Evolutionary conservation across 2,329 filamentous ascomycete genomes (phyloP).

Genomic region (Talaromyces sp.): DNA sequence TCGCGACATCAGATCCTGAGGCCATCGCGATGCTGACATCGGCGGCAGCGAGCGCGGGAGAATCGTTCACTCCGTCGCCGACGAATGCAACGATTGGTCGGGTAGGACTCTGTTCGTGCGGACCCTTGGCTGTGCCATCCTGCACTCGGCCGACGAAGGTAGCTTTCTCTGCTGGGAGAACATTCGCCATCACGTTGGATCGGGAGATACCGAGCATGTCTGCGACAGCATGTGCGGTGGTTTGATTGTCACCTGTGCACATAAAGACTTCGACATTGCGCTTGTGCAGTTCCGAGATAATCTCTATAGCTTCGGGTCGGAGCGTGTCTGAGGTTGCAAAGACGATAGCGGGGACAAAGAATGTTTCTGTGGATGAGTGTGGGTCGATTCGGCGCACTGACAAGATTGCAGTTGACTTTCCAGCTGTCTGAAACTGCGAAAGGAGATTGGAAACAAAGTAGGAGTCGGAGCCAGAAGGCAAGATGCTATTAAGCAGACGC

Average conservation of each 20-base stretch:
- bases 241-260: conserved; percentile 88
- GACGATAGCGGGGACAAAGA: conserved; percentile 59
- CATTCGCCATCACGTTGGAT: conserved; percentile 79
- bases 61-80: conserved; percentile 85
- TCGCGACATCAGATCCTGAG: conserved; percentile 78
- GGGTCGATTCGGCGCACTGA: conserved; percentile 36
- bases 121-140: conserved; percentile 16
- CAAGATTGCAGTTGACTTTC: conserved; percentile 50
- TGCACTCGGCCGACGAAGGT: conserved; percentile 46
- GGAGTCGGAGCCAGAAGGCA: conserved; percentile 34
- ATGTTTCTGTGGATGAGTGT: conserved; percentile 14
- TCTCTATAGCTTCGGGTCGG: conserved; percentile 68
- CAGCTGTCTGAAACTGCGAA: conserved; percentile 43
- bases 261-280: conserved; percentile 80
- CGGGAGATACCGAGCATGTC: conserved; percentile 71
- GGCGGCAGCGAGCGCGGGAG: conserved; percentile 75
- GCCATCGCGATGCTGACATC: conserved; percentile 84
- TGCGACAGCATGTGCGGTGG: conserved; percentile 80
- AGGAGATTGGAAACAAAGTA: conserved; percentile 39
- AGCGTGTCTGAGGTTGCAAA: conserved; percentile 82
- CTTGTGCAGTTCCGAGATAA: conserved; percentile 66
- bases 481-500: conserved; percentile 46
- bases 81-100: conserved; percentile 75
- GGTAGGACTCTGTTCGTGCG: conserved; percentile 3
- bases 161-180: conserved; percentile 79